Conservation (phyloP, 768 basidiomycete species). For the Rhizopogon vesiculosus region DNA sequence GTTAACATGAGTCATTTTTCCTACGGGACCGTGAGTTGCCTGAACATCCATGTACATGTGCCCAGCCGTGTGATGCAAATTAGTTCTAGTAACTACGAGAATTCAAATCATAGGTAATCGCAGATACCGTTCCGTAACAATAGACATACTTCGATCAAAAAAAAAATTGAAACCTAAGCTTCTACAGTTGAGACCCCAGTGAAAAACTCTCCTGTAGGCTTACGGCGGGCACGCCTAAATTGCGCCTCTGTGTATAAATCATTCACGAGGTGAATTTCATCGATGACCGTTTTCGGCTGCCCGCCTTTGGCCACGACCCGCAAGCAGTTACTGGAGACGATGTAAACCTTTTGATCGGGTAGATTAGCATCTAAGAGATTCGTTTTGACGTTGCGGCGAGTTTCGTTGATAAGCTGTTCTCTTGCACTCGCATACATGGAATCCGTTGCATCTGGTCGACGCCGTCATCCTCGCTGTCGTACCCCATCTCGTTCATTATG, state of each 20-base stretch:
- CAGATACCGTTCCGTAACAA: too few relatives aligned
- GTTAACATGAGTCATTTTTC: too few relatives aligned
- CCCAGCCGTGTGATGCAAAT: too few relatives aligned
- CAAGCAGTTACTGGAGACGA: constrained; percentile 18
- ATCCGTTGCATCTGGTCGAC: neutral
- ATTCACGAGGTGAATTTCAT: constrained; percentile 19
- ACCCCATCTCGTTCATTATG: neutral
- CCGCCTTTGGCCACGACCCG: constrained; percentile 20
- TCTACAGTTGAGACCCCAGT: too few relatives aligned
- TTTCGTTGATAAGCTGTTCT: constrained; percentile 22
- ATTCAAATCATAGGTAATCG: too few relatives aligned
- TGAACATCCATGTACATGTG: too few relatives aligned
- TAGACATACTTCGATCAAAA: too few relatives aligned
- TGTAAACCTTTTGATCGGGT: constrained; percentile 24
- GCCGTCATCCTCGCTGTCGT: neutral
- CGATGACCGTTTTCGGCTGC: constrained; percentile 17
- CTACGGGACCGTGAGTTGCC: too few relatives aligned
- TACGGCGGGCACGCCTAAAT: neutral
- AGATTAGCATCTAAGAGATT: constrained; percentile 20
- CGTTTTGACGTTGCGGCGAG: constrained; percentile 16
- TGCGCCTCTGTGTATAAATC: constrained; percentile 17
- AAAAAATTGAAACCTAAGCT: too few relatives aligned
- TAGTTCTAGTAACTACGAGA: too few relatives aligned
- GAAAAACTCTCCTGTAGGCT: too few relatives aligned
- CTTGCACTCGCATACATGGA: constrained; percentile 18